Percentiles rank a stretch among this genome's conserved stretches.
Conservation (phyloP, 2,329 filamentous ascomycete genomes). For the Colletotrichum camelliae region DNA sequence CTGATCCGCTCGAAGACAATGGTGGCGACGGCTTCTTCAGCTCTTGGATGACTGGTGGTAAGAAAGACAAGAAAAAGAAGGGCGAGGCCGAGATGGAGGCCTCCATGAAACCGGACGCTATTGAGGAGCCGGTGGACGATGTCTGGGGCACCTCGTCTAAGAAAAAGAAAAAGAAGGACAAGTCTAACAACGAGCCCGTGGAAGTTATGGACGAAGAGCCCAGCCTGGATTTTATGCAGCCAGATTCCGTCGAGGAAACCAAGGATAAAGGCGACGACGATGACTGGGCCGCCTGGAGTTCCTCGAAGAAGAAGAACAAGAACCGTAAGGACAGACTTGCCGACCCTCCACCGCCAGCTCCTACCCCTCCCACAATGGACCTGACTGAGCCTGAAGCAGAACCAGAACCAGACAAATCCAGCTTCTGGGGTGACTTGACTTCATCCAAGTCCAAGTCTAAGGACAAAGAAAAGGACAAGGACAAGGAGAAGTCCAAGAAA, state of each 20-base stretch:
- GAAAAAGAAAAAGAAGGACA: constrained; percentile 60
- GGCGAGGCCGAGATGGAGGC: constrained; percentile 8
- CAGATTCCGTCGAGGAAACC: constrained; percentile 49
- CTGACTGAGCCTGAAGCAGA: constrained; percentile 47
- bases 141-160: constrained; percentile 39
- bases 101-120: constrained; percentile 40
- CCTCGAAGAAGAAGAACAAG: constrained; percentile 50
- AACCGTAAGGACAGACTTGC: constrained; percentile 40
- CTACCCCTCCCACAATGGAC: constrained; percentile 53
- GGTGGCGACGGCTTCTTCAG: constrained; percentile 56
- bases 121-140: constrained; percentile 49
- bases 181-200: constrained; percentile 52
- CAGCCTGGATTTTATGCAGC: constrained; percentile 51
- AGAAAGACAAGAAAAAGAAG: constrained; percentile 49
- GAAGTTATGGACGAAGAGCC: constrained; percentile 50
- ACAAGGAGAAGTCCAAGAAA: constrained; percentile 48
- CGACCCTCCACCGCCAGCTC: constrained; percentile 51
- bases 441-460: constrained; percentile 46
- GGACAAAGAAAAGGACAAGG: constrained; percentile 47
- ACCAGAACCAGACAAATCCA: constrained; percentile 28
- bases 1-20: constrained; percentile 36
- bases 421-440: constrained; percentile 39
- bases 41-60: constrained; percentile 57
- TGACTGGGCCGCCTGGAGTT: constrained; percentile 47
- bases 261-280: constrained; percentile 49